Evolutionary conservation across 108 stramenopile genomes (phyloP), one percentile per base, ranked within the genome.

Genomic region (Hondaea fermentalgiana): DNA sequence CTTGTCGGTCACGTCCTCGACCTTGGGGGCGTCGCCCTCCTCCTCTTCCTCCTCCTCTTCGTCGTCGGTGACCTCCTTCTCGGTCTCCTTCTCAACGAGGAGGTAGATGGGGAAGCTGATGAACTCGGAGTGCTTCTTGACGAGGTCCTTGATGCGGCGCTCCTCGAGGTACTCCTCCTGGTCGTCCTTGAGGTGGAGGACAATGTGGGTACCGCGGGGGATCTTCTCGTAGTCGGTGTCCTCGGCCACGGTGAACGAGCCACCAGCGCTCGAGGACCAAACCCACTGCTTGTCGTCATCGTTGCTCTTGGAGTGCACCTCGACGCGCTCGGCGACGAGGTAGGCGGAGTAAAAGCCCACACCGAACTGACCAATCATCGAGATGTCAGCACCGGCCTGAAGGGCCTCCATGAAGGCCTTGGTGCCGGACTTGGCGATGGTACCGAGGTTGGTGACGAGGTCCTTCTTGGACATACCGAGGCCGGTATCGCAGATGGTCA

Each of bases 391-490:
- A 45, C 99, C 99, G 88, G 98, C 98, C 58, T 95, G 92, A 55
- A 99, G 95, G 28, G 98, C 99, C 96, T 99, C 99, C 99, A 99
- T 99, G 93, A 99, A 99, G 25, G 97, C 97, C 96, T 99, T 99
- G 92, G 99, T 99, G 83, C 99, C 99, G 12, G 98, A 98, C 95
- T 99, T 99, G 95, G 99, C 99, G 92, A 99, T 99, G 91, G 99
- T 99, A 44, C 99, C 99, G 58, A 99, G 96, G 91, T 99, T 99
- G 96, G 99, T 99, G 88, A 98, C 94, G 45, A 99, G 91, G 90
- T 99, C 99, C 17, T 97, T 97, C 96, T 99, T 99, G 94, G 98
- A 98, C 99, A 99, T 99, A 91, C 99, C 99, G 89, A 99, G 98
- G 60, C 99, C 99, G 57, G 96, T 93, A 93, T 99, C 99, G 90